These are phyloP conservation scores for Protomyces inundatus DNA, from an alignment of 1,139 yeast species.

Conservation along the genomic window DNA sequence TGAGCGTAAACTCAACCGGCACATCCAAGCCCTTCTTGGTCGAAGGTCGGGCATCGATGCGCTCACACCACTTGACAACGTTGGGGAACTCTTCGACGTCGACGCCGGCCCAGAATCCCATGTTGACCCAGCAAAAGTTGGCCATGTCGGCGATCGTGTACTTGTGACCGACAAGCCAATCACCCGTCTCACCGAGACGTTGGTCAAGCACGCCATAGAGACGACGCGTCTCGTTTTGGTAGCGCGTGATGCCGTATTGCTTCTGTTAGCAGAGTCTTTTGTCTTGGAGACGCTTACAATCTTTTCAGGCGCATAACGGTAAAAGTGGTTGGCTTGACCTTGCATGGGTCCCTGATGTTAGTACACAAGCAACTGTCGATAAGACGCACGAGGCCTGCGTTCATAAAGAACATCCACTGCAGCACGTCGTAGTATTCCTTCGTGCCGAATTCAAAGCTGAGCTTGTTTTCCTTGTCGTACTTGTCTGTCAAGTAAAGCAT, in stretches of 20 bases:
- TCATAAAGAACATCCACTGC: conserved; percentile 54
- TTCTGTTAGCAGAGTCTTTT: not conserved
- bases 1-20: conserved; percentile 17
- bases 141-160: conserved; percentile 53
- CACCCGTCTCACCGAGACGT: conserved; percentile 44
- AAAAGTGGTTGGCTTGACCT: conserved; percentile 52
- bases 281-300: conserved; percentile 32
- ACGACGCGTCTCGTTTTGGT: conserved; percentile 49
- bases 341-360: not conserved
- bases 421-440: conserved; percentile 31
- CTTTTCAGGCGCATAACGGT: conserved; percentile 45
- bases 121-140: conserved; percentile 41
- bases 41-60: conserved; percentile 15
- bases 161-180: conserved; percentile 55
- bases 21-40: conserved; percentile 24
- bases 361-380: conserved; percentile 31
- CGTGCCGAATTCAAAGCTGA: conserved; percentile 46
- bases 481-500: conserved; percentile 52
- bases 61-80: conserved; percentile 6
- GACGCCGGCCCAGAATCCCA: conserved; percentile 26
- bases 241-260: conserved; percentile 52
- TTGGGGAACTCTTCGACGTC: conserved; percentile 13
- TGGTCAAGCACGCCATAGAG: conserved; percentile 52
- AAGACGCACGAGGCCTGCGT: conserved; percentile 59
- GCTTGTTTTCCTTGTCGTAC: conserved; percentile 51